Base-by-base conservation (phyloP, 495 filamentous ascomycete genomes). In the Annulohypoxylon moriforme region DNA sequence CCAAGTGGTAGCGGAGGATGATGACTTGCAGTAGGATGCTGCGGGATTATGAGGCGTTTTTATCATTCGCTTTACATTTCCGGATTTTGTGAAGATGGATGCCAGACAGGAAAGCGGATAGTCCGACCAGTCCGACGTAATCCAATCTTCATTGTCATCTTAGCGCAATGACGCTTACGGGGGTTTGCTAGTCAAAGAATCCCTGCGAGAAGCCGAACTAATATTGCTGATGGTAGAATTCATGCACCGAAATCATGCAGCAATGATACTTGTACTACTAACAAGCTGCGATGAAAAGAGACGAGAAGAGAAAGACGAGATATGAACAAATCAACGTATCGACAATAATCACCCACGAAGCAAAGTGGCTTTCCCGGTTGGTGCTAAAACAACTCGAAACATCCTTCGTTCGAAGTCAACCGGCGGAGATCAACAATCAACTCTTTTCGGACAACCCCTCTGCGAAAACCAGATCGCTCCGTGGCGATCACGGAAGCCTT, bases 371-470 rank as follows among this genome's bases (percentile, higher is more conserved):
- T 55, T 36, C 25, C 56, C 27, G 65, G 36, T 29, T 6, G 42
- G 25, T 40, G 22, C 33, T 36, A 49, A 70, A 66, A 64, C 63
- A 46, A 57, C 53, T 64, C 53, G 68, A 74, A 74, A 74, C 72
- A 68, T 58, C 11, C 5, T 34, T 56, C 29, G 67, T 71, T 74
- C 59, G 67, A 69, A 44, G 52, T 63, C 47, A 44, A 44, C 46
- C 24, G 44, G 63, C 55, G 18, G 46, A 64, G n/a, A 44, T 58
- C 31, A 50, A 33, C 14, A 58, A 31, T 55, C 47, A 5, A 5
- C 60, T 56, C 56, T 66, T 65, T 69, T 53, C 61, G 66, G 66
- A 55, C 25, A 62, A 3, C 25, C 49, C 66, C 71, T 18, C 60
- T 18, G 52, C 53, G 55, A 47, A 25, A 61, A 65, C 46, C 50